Percentiles rank a stretch among this genome's conserved stretches.
phyloP scores from a whole-genome alignment of 768 basidiomycete species.

The Sporobolomyces roseus region DNA sequence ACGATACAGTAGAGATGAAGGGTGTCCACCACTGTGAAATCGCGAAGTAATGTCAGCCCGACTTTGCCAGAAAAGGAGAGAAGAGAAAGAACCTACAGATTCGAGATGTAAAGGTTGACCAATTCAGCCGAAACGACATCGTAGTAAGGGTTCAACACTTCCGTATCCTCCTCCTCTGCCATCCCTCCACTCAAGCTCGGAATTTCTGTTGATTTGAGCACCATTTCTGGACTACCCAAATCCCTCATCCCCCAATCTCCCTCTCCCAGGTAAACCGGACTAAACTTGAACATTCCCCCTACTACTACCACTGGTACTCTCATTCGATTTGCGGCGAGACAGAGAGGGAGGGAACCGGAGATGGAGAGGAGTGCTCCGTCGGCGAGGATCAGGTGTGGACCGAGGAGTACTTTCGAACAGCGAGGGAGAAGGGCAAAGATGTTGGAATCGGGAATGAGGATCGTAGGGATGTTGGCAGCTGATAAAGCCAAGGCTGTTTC shows the following conservation, averaged over 20 bases:
- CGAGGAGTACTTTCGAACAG: conserved; percentile 91
- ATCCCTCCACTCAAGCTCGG: neutral
- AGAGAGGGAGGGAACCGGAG: conserved; percentile 63
- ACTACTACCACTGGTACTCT: conserved; percentile 75
- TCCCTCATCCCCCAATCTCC: conserved; percentile 59
- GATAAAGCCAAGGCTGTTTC: conserved; percentile 79
- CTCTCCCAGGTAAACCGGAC: conserved; percentile 82
- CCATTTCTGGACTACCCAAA: conserved; percentile 60
- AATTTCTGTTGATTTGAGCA: conserved; percentile 26
- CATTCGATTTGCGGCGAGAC: conserved; percentile 68
- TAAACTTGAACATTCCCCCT: conserved; percentile 93
- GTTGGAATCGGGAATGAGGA: conserved; percentile 93
- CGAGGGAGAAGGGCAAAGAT: conserved; percentile 94
- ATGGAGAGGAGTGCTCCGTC: conserved; percentile 94
- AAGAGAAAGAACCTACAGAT: conserved; percentile 67
- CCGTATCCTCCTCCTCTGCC: neutral
- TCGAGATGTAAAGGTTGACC: conserved; percentile 89
- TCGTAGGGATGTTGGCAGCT: conserved; percentile 78
- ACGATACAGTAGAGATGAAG: conserved; percentile 86
- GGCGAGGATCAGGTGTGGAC: conserved; percentile 90
- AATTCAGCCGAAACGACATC: conserved; percentile 92
- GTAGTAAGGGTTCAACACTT: conserved; percentile 71
- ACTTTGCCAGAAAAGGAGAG: neutral
- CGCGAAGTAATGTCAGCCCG: neutral
- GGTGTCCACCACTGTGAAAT: conserved; percentile 77